Percentiles rank a stretch among this genome's conserved stretches.
phyloP scores from a whole-genome alignment of 2,329 filamentous ascomycete species.

The Leptographium radiaticola region DNA sequence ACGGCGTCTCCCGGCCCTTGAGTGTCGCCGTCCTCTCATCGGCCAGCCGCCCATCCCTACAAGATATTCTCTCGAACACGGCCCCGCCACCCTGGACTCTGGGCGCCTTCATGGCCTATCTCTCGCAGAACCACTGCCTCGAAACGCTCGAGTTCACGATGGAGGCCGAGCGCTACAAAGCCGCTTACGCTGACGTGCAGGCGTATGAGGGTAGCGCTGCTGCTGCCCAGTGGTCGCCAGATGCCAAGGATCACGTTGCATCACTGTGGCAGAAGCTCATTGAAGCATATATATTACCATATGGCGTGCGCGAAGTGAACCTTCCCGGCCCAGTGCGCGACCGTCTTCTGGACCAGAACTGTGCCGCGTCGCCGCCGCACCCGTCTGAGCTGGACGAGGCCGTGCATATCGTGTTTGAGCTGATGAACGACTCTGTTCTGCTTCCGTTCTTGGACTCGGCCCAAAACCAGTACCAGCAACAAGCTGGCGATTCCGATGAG shows the following conservation, averaged over 20 bases:
- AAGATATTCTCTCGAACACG: slow-evolving; percentile 77
- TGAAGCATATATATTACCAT: slow-evolving; percentile 79
- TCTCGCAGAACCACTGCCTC: slow-evolving; percentile 93
- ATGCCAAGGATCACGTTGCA: slow-evolving; percentile 52
- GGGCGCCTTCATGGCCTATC: slow-evolving; percentile 86
- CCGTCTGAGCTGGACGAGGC: slow-evolving; percentile 71
- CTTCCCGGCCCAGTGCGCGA: slow-evolving; percentile 78
- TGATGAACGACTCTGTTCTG: slow-evolving; percentile 95
- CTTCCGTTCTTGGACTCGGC: slow-evolving; percentile 72
- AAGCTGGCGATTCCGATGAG: neutral
- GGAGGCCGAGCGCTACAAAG: slow-evolving; percentile 75
- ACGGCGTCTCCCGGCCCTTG: slow-evolving; percentile 28
- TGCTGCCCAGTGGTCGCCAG: slow-evolving; percentile 18
- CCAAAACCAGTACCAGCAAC: slow-evolving; percentile 1
- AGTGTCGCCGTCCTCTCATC: slow-evolving; percentile 33
- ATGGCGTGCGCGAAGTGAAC: slow-evolving; percentile 78
- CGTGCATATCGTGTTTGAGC: slow-evolving; percentile 77
- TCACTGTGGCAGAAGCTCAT: slow-evolving; percentile 80
- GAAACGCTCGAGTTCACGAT: slow-evolving; percentile 95
- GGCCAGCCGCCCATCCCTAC: slow-evolving; percentile 51
- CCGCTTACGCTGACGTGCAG: slow-evolving; percentile 36
- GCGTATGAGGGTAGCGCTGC: slow-evolving; percentile 22
- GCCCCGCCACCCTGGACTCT: slow-evolving; percentile 83
- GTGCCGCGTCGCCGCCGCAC: slow-evolving; percentile 47
- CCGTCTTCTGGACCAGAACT: slow-evolving; percentile 53